Base-by-base conservation (phyloP, 352 stramenopile species). In the Elongisporangium anandrum region DNA sequence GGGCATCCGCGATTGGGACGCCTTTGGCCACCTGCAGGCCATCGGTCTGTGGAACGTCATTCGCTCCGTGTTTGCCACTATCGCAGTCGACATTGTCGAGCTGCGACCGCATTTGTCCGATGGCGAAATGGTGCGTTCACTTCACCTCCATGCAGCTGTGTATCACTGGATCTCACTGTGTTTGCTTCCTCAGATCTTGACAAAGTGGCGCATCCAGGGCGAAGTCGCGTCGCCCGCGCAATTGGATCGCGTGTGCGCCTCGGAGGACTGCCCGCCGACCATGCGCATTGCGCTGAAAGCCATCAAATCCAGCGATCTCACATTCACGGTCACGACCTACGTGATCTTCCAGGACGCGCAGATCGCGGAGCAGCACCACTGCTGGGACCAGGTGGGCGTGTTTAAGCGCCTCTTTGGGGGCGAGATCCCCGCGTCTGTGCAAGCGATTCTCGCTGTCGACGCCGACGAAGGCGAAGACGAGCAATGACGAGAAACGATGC, bases 41-140 rank as follows among this genome's bases (percentile, higher is more conserved):
- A 92, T 92, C 65, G 86, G 73, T 64, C 70, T 92, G 16, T 92
- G 82, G 82, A 88, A 85, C 55, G 79, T 92, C 71, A 90, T 92
- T 61, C 82, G 82, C 62, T 92, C 76, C 1, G 74, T 92, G 39
- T 90, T 92, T 60, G 76, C 77, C 21, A 89, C 67, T 54, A 85
- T 92, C 58, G 75, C 79, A 6, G 79, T 92, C 24, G 82, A 92
- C 63, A 88, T 90, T 63, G 79, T 92, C 21, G 82, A 92, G 69
- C 73, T 90, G 24, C 80, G 82, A 2, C 82, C 82, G 45, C 82
- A 90, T 60, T 59, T 92, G 3, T 74, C 82, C 0, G 82, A 92
- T 52, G 82, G 80, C 29, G 82, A 90, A 63, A 92, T 92, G 80
- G 72, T 80, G 38, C 8, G 52, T 56, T n/a, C 13, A 47, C 2